Conservation (phyloP, 345 rosid genomes). For the Brassica carinata region DNA sequence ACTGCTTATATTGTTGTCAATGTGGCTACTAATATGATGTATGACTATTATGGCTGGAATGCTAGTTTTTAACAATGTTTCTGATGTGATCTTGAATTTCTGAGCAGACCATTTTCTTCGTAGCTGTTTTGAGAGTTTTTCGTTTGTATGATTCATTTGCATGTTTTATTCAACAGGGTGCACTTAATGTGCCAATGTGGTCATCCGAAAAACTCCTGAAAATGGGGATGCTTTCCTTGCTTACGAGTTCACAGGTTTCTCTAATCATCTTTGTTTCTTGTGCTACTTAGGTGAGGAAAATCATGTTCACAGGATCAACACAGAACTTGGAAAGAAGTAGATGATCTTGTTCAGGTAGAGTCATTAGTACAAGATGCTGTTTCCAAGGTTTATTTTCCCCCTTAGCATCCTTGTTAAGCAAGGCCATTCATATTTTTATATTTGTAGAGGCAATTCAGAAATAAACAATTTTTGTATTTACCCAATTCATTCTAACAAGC, state of each 20-base stretch:
- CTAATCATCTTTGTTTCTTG: not conserved
- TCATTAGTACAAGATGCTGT: too few relatives aligned
- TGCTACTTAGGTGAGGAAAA: too few relatives aligned
- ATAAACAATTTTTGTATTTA: too few relatives aligned
- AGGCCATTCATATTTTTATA: too few relatives aligned
- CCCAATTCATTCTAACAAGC: too few relatives aligned
- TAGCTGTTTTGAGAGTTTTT: not conserved
- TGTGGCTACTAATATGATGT: conserved; percentile 22
- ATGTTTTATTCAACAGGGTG: conserved; percentile 58
- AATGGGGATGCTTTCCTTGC: conserved; percentile 74
- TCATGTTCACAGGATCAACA: not conserved
- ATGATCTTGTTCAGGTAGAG: not conserved
- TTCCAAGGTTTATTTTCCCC: too few relatives aligned
- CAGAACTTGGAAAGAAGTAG: not conserved
- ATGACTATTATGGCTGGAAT: conserved; percentile 18
- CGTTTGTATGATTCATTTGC: conserved; percentile 18
- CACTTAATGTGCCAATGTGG: conserved; percentile 76
- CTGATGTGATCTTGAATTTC: conserved; percentile 16
- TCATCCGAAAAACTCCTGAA: conserved; percentile 88
- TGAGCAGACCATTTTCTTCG: conserved; percentile 2
- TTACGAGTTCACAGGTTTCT: conserved; percentile 75
- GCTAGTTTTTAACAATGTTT: conserved; percentile 15
- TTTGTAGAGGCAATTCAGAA: too few relatives aligned
- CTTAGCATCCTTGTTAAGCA: too few relatives aligned
- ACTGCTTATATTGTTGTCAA: not conserved